Percentiles rank a stretch among this genome's conserved stretches.
phyloP scores from a whole-genome alignment of 176 grass and related monocot genomes.

The Canna indica region DNA sequence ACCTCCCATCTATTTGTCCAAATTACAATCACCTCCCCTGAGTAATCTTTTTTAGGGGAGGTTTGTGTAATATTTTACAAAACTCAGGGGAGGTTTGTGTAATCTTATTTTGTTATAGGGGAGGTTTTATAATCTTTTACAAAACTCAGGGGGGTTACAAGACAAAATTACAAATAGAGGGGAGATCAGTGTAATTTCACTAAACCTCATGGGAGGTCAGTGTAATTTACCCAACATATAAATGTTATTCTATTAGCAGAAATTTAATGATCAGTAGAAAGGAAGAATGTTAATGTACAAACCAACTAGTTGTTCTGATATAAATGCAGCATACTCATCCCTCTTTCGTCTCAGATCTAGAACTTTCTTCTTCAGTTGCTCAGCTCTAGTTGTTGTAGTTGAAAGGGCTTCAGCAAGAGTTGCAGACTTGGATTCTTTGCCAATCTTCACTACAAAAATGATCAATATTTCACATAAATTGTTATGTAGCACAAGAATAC shows the following conservation, averaged over 20 bases:
- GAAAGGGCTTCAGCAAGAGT: constrained; percentile 32
- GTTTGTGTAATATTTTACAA: no score
- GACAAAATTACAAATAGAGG: no score
- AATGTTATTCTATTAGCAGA: not conserved
- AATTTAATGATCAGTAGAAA: not conserved
- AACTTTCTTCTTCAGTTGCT: constrained; percentile 46
- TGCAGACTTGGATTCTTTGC: constrained; percentile 34
- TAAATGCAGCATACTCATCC: constrained; percentile 33
- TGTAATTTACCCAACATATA: no score
- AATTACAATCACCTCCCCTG: no score
- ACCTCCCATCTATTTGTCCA: no score
- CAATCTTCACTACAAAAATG: constrained; percentile 31
- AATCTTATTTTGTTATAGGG: no score
- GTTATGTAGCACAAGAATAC: not conserved
- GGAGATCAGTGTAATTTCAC: no score
- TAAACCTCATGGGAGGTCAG: no score
- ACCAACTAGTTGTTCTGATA: constrained; percentile 46
- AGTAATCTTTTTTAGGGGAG: no score
- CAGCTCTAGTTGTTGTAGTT: constrained; percentile 31
- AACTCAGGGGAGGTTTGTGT: no score
- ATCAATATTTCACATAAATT: not conserved
- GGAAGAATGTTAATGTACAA: constrained; percentile 6
- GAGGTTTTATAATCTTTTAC: no score
- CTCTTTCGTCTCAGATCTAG: constrained; percentile 36
- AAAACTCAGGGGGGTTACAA: no score